These are phyloP conservation scores for Dothistroma pini DNA, from an alignment of 2,329 filamentous ascomycete species.

Conservation along the genomic window DNA sequence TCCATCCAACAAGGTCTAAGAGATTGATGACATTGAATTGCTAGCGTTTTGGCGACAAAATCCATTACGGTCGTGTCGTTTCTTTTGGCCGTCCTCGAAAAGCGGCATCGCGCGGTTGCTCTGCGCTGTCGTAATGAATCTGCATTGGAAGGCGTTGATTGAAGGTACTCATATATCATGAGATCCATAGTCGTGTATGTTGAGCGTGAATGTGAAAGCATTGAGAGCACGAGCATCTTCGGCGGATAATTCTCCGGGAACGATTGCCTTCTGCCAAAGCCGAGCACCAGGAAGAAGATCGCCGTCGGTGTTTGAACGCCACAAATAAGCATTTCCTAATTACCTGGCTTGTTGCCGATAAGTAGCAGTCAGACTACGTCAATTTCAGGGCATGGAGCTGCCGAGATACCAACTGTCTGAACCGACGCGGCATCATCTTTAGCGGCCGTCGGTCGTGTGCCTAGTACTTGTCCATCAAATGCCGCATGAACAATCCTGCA, in stretches of 20 bases:
- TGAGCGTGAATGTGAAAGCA: not conserved
- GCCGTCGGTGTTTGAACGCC: not conserved
- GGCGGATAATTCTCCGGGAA: not conserved
- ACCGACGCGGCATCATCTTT: not conserved
- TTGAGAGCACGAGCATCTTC: not conserved
- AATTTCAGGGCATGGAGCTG: not conserved
- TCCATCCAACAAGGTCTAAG: conserved; percentile 45
- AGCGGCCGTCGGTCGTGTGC: not conserved
- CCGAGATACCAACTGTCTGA: not conserved
- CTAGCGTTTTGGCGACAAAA: conserved; percentile 4
- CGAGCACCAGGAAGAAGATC: not conserved
- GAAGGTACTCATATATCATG: not conserved
- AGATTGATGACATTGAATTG: conserved; percentile 3
- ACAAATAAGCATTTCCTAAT: not conserved
- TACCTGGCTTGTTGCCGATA: not conserved
- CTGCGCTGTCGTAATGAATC: not conserved
- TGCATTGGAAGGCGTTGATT: not conserved
- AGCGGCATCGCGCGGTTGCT: not conserved
- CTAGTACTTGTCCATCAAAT: not conserved
- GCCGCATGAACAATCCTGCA: not conserved
- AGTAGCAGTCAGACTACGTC: not conserved
- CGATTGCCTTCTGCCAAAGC: not conserved
- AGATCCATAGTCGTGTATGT: not conserved
- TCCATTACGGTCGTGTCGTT: not conserved
- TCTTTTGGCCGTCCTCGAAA: not conserved